Base-by-base conservation (phyloP, 2,329 filamentous ascomycete genomes). In the Fusarium gaditjirri region DNA sequence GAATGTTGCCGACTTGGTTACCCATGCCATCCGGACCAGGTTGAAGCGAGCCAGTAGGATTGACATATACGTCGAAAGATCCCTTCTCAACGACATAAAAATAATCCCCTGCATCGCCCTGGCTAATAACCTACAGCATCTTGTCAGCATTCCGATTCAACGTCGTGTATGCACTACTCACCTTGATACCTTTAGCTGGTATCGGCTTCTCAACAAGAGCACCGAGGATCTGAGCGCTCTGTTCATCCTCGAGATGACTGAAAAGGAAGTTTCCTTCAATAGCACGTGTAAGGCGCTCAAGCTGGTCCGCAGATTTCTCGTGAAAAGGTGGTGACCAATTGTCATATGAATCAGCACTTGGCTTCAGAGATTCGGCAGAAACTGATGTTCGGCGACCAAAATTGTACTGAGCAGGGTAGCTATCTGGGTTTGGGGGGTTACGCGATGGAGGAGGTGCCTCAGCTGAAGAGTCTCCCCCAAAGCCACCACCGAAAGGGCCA, bases 21-120 rank as follows among this genome's bases (percentile, higher is more conserved):
- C 96, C 96, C 83, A 98, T 87, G 16, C 95, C 96, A 50, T 95
- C 91, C 2, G 89, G 86, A 2, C 95, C 95, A 12, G 94, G 87
- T 79, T 97, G 93, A 59, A 97, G 87, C 43, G 90, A 85, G 67
- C 96, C 95, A 14, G 88, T 88, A 17, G 87, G 81, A 81, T 98
- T 95, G 82, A 98, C 95, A 79, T 96, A 94, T 63, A 98, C 92
- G 77, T 97, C 94, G 78, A 98, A 98, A 27, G 87, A 87, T 43
- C 96, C 96, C 72, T 92, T 93, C 81, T 99, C 96, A 23, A 98
- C 94, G 31, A 99, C 91, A 81, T 99, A 99, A 84, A 99, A 99
- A 85, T 93, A 98, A 83, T 99, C 96, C 46, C 96, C 96, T 2
- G 95, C 92, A 78, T 98, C 96, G 61, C 96, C 96, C 84, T 99